Evolutionary conservation across 176 grass and related monocot genomes (phyloP).

Genomic region (Poa pratensis): DNA sequence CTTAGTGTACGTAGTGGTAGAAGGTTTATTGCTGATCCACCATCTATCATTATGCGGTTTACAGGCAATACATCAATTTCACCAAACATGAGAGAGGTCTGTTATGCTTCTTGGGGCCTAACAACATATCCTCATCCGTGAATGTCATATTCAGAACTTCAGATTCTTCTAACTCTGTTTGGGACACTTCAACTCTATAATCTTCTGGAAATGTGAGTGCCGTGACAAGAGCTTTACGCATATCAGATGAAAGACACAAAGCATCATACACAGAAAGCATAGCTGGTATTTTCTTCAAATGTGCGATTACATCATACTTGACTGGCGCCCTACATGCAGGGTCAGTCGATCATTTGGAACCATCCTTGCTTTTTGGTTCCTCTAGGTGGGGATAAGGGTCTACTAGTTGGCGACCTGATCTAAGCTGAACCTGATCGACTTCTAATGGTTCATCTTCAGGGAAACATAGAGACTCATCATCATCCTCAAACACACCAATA

Average conservation of each 20-base stretch:
- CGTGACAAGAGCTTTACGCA: conserved; percentile 1
- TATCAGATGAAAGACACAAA: background rate
- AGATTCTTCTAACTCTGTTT: no score
- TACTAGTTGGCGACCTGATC: background rate
- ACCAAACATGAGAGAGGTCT: background rate
- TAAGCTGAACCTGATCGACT: conserved; percentile 14
- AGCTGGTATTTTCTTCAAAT: conserved; percentile 13
- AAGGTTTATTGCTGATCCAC: no score
- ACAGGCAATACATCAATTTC: no score
- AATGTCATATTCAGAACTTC: background rate
- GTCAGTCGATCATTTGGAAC: background rate
- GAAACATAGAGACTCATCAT: background rate
- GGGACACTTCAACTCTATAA: no score
- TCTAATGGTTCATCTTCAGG: background rate
- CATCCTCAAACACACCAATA: background rate
- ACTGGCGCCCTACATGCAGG: background rate
- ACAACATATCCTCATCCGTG: background rate
- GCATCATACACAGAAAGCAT: conserved; percentile 27
- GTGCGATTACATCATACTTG: conserved; percentile 12
- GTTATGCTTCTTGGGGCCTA: background rate
- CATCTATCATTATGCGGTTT: no score
- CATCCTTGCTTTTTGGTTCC: background rate
- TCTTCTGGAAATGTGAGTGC: background rate
- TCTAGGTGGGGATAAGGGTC: background rate
- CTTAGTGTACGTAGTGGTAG: no score